A percentile compares a stretch with the other conserved stretches of the same genome.
Evolutionary conservation across 1,284 basidiomycete species (phyloP).

Genomic region (Melampsora americana): DNA sequence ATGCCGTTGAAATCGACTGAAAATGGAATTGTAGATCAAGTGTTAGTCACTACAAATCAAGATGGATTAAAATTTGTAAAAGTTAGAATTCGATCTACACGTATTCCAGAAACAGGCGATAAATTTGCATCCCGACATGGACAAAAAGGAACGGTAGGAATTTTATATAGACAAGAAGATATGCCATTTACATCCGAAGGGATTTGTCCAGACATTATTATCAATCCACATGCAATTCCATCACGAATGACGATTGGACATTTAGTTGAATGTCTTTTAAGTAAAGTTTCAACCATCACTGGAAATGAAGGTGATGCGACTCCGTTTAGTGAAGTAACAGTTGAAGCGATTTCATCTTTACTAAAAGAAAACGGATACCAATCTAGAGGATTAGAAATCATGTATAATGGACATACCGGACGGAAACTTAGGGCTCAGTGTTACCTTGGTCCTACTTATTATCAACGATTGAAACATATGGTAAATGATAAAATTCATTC

Average conservation of each 20-base stretch:
- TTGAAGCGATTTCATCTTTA: conserved; percentile 84
- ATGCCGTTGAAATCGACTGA: conserved; percentile 97
- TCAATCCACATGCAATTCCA: conserved; percentile 98
- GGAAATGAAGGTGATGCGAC: conserved; percentile 98
- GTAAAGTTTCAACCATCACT: conserved; percentile 91
- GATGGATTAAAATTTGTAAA: conserved; percentile 99
- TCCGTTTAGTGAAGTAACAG: conserved; percentile 95
- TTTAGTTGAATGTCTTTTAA: conserved; percentile 95
- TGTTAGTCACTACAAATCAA: conserved; percentile 90
- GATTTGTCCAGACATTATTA: conserved; percentile 92
- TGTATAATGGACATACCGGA: conserved; percentile 98
- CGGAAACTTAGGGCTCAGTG: conserved; percentile 95
- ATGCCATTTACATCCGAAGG: conserved; percentile 99
- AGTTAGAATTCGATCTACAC: conserved; percentile 89
- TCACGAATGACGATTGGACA: conserved; percentile 99
- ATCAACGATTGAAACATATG: conserved; percentile 99
- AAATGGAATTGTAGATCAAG: conserved; percentile 95
- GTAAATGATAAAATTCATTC: conserved; percentile 99
- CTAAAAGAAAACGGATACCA: conserved; percentile 84
- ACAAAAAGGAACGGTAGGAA: conserved; percentile 98
- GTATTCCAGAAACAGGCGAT: conserved; percentile 95
- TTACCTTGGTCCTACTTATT: conserved; percentile 98
- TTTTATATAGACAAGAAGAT: conserved; percentile 98
- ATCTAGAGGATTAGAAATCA: conserved; percentile 87
- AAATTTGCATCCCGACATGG: conserved; percentile 99